Conservation (phyloP, 768 basidiomycete species). For the Clathrus columnatus region DNA sequence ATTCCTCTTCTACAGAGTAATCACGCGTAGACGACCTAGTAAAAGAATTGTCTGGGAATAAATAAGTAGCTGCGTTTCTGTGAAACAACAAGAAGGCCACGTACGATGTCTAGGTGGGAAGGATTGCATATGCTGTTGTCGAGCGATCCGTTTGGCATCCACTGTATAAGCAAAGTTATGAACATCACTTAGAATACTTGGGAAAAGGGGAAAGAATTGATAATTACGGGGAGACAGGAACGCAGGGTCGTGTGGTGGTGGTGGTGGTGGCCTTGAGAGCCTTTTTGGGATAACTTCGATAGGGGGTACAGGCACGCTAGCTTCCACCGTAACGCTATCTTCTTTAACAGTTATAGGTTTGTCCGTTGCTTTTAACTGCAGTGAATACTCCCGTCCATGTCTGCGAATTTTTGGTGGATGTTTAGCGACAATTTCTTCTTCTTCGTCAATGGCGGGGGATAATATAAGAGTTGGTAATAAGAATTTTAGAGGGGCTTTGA, state of each 20-base stretch:
- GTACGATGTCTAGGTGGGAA: too few species aligned
- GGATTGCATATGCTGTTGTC: not conserved
- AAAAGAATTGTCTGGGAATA: too few species aligned
- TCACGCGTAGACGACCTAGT: too few species aligned
- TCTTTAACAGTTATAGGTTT: too few species aligned
- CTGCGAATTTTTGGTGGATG: not conserved
- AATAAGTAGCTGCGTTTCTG: too few species aligned
- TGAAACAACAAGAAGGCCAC: too few species aligned
- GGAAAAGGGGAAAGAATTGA: not conserved
- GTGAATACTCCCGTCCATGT: not conserved
- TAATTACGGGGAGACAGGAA: not conserved
- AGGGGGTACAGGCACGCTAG: not conserved
- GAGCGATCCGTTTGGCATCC: not conserved
- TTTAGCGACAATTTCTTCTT: not conserved
- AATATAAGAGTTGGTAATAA: not conserved
- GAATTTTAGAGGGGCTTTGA: too few species aligned
- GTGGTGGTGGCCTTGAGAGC: not conserved
- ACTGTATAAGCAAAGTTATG: not conserved
- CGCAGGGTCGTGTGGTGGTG: not conserved
- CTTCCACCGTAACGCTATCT: too few species aligned
- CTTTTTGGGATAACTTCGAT: not conserved
- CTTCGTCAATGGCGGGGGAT: not conserved
- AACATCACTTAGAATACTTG: not conserved
- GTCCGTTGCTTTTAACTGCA: not conserved
- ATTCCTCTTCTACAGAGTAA: conserved; percentile 1